Percentiles rank a stretch among this genome's conserved stretches.
phyloP scores from a whole-genome alignment of 345 rosid species.

The Mercurialis annua region DNA sequence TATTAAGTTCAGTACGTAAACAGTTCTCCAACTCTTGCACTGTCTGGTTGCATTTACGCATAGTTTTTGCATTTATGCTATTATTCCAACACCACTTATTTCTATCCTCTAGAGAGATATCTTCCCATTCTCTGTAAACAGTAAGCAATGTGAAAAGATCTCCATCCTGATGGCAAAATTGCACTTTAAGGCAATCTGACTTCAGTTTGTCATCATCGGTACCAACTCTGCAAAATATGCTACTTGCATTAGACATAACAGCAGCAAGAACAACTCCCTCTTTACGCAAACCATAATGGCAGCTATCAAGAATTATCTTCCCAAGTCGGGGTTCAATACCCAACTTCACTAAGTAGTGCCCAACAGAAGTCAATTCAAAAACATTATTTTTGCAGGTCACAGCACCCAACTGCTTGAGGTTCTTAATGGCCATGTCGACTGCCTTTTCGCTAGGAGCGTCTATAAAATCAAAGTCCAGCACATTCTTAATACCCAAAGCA shows the following conservation, averaged over 20 bases:
- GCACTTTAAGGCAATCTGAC: conserved; percentile 78
- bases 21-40: conserved; percentile 64
- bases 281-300: conserved; percentile 46
- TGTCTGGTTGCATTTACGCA: conserved; percentile 86
- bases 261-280: conserved; percentile 94
- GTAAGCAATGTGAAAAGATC: conserved; percentile 86
- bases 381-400: conserved; percentile 37
- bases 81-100: conserved; percentile 93
- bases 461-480: conserved; percentile 71
- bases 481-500: conserved; percentile 59
- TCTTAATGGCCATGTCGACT: conserved; percentile 63
- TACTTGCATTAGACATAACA: conserved; percentile 80
- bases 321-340: conserved; percentile 94
- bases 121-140: conserved; percentile 79
- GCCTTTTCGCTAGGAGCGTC: conserved; percentile 77
- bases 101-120: conserved; percentile 43
- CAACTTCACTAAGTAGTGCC: conserved; percentile 61
- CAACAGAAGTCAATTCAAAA: conserved; percentile 64
- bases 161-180: conserved; percentile 72
- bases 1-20: conserved; percentile 57
- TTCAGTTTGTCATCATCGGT: conserved; percentile 57
- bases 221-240: conserved; percentile 91
- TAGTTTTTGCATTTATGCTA: conserved; percentile 83
- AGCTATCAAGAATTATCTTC: conserved; percentile 65
- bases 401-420: conserved; percentile 79